Base-by-base conservation (phyloP, 192 early-diverging fungal genomes). In the Linnemannia schmuckeri region DNA sequence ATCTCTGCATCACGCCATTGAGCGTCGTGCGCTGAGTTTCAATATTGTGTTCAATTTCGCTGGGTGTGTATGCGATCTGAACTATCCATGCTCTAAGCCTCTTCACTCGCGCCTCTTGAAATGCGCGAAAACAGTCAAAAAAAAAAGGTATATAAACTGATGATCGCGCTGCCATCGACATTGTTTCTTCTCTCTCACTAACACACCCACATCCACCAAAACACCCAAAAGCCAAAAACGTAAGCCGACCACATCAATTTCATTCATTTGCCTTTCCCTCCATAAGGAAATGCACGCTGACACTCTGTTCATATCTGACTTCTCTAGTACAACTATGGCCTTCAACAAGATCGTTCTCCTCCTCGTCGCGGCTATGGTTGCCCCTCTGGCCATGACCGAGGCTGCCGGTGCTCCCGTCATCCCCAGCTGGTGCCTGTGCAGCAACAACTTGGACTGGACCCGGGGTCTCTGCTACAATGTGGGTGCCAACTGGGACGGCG, bases 341-440 rank as follows among this genome's bases (percentile, higher is more conserved):
- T 72, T 72, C 41, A 72, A 72, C 42, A 72, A 72, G 71, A 42
- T 72, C 42, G 41, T 72, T 44, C 71, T 72, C 71, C 71, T 47
- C 71, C 71, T 72, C 41, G 42, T 72, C 71, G 71, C 71, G 1
- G 24, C 42, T 0, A 17, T 72, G 12, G 42, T 17, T 30, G 42
- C 71, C 22, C 71, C 42, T 18, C 8, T 72, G 9, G 71, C 71
- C 42, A 72, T 72, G 42, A 72, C 42, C 71, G 24, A 72, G 42
- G 71, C 71, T 12, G 71, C 71, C 17, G 71, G 71, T 47, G 71
- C 69, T 10, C 38, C 38, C 35, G 20, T 40, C 38, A 17, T 70
- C 3, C 38, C 69, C 22, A 0, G 20, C 33, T 70, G 33, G 35
- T 70, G 33, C 69, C 1, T 70, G 10, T 61, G 57, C 57, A 10